Evolutionary conservation across 2,329 filamentous ascomycete species (phyloP).

Genomic region (Decorospora gaudefroyi): DNA sequence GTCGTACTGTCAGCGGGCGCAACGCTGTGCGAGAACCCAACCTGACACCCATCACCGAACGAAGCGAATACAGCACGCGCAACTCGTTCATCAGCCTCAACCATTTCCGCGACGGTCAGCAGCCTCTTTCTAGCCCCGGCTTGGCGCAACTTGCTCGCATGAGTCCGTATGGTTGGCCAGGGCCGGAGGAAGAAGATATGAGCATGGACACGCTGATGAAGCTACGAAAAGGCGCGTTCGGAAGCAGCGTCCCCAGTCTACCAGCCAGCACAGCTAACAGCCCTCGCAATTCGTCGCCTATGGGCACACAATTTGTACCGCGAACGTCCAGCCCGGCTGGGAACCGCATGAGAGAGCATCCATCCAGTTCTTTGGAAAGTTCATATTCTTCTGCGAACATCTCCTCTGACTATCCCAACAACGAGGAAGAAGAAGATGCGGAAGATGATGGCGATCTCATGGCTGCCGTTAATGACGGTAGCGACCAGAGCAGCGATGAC

Average conservation of each 20-base stretch:
- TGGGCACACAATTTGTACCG: conserved; percentile 45
- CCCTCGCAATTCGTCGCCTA: conserved; percentile 45
- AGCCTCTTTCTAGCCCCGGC: conserved; percentile 68
- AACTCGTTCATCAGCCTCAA: conserved; percentile 84
- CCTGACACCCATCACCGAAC: conserved; percentile 92
- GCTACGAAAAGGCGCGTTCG: conserved; percentile 76
- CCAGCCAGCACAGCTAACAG: conserved; percentile 57
- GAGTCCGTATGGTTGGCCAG: conserved; percentile 60
- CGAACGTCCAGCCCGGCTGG: conserved; percentile 37
- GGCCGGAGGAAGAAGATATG: conserved; percentile 66
- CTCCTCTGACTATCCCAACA: conserved; percentile 23
- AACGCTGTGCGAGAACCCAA: conserved; percentile 75
- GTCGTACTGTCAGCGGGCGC: conserved; percentile 70
- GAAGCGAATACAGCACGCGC: conserved; percentile 92
- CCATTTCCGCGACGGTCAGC: conserved; percentile 54
- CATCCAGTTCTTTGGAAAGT: conserved; percentile 31
- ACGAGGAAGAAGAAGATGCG: conserved; percentile 17
- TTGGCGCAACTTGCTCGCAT: conserved; percentile 72
- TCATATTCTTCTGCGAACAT: conserved; percentile 29
- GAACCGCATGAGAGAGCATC: conserved; percentile 36
- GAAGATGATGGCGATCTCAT: conserved; percentile 28
- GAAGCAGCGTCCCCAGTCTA: conserved; percentile 73
- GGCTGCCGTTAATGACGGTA: conserved; percentile 37
- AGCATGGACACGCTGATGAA: conserved; percentile 72
- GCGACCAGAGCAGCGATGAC: conserved; percentile 16